Base-by-base conservation (phyloP, 352 stramenopile species). In the Pythium phragmitis region DNA sequence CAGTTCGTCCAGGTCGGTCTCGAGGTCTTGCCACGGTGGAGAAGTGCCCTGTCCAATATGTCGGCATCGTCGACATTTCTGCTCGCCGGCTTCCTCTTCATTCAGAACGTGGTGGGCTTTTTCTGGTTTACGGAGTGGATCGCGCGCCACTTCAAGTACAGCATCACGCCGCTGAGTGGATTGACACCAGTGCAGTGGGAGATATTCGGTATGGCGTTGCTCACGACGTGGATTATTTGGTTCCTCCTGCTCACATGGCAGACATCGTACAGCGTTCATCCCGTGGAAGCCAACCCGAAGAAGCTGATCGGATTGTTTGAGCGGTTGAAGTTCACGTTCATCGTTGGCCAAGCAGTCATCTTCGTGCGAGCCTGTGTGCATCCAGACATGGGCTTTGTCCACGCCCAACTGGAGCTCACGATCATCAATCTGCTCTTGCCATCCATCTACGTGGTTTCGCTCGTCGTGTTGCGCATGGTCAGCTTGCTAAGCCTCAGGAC, bases 401-500 rank as follows among this genome's bases (percentile, higher is more conserved):
- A 95, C 51, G 86, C 86, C 17, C 86, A 95, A 59, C 76, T 95
- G 14, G 86, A 95, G 69, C 80, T 95, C 34, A 95, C 86, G 8
- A 95, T 95, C 58, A 93, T 95, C 74, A 95, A 95, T 64, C 63
- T 95, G 52, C 69, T 95, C 36, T 70, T 95, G 19, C 86, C 86
- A 33, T 90, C 86, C 14, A 92, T 95, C 65, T 95, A 95, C 64
- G 86, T 95, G 11, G 74, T 95, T 14, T 92, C 84, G 48, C 77
- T 95, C 19, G 88, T 95, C 37, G 72, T 85, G 48, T 70, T 95
- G 21, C 80, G 84, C 49, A 85, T 92, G 72, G 73, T 91, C 16
- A 83, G 75, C 17, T 59, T 91, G 7, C 55, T 89, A 37, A 92
- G 73, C 26, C 21, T 69, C 11, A 78, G 68, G 16, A 76, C 79